A percentile compares a stretch with the other conserved stretches of the same genome.
Evolutionary conservation across 257 asterid species (phyloP).

Genomic region (Nicotiana undulata): DNA sequence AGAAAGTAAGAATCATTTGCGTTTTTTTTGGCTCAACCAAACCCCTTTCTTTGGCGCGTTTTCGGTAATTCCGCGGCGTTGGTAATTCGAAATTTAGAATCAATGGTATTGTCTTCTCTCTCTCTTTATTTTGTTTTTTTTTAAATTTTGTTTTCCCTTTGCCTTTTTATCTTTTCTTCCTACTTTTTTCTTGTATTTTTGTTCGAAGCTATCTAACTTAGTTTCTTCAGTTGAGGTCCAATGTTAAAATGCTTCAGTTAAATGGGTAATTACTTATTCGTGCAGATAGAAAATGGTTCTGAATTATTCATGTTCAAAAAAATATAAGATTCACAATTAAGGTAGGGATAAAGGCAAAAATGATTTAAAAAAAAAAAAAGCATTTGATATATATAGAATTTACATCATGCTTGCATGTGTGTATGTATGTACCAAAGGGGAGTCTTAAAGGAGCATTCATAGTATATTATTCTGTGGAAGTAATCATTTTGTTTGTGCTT

Average conservation of each 20-base stretch:
- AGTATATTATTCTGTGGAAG: conserved; percentile 20
- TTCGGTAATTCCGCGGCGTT: no score
- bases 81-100: background rate
- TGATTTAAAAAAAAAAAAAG: background rate
- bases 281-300: background rate
- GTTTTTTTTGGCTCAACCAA: background rate
- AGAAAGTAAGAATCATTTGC: background rate
- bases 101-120: background rate
- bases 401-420: conserved; percentile 19
- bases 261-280: background rate
- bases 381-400: conserved; percentile 12
- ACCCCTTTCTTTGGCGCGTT: background rate
- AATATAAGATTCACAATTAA: background rate
- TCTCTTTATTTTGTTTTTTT: background rate
- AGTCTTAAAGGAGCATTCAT: conserved; percentile 15
- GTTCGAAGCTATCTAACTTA: background rate
- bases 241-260: background rate
- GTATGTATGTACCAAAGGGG: background rate
- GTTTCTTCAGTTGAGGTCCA: background rate
- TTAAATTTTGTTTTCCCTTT: background rate
- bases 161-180: background rate
- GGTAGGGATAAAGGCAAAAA: background rate
- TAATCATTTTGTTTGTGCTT: conserved; percentile 38
- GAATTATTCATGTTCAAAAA: background rate
- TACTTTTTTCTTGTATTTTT: background rate